Conservation (phyloP, 148 eudicot genomes). For the Vaccinium macrocarpon region DNA sequence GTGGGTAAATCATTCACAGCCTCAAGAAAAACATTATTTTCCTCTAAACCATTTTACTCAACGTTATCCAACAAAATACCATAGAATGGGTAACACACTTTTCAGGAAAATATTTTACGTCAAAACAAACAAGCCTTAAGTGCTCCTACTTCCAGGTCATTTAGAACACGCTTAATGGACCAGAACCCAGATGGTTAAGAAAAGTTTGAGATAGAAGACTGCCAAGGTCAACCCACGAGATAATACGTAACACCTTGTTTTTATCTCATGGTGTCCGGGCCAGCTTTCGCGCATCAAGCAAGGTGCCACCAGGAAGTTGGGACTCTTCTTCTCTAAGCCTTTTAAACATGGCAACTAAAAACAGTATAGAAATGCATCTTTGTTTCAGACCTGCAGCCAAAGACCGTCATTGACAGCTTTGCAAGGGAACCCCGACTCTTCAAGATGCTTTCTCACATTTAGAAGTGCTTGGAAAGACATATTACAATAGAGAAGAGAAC, state of each 20-base stretch:
- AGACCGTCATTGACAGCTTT: constrained; percentile 95
- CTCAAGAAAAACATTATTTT: not conserved
- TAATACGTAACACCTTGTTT: not conserved
- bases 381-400: constrained; percentile 86
- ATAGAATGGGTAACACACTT: not conserved
- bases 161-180: not conserved
- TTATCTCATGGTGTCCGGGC: not conserved
- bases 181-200: not conserved
- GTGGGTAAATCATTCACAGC: not conserved
- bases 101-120: not conserved
- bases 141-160: not conserved
- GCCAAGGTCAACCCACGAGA: not conserved
- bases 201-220: constrained; percentile 1
- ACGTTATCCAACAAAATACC: not conserved
- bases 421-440: constrained; percentile 96
- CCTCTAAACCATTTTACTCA: not conserved
- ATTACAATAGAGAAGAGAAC: constrained; percentile 83
- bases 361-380: constrained; percentile 2
- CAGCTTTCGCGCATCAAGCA: not conserved
- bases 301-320: not conserved
- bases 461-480: constrained; percentile 97
- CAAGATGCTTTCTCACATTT: constrained; percentile 94
- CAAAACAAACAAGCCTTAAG: not conserved
- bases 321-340: constrained; percentile 9
- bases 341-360: not conserved